Percentiles rank a stretch among this genome's conserved stretches.
Evolutionary conservation across 2,329 filamentous ascomycete genomes (phyloP).

Genomic region (Proliferodiscus dingleyae): DNA sequence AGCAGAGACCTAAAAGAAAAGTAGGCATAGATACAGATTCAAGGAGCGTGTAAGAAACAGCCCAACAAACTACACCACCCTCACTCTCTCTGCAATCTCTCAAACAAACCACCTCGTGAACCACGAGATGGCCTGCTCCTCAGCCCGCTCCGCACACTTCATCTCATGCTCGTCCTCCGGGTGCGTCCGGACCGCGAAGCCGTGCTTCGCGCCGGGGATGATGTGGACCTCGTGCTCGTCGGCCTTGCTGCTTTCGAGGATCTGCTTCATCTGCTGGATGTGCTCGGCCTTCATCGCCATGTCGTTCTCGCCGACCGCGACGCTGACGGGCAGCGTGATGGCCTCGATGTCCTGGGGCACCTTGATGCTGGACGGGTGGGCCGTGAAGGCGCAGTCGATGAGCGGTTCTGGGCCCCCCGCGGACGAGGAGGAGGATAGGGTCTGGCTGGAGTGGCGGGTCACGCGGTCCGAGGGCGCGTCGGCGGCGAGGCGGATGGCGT

Average conservation of each 20-base stretch:
- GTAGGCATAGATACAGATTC: no score
- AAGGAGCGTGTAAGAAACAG: no score
- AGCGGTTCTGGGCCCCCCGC: conserved; percentile 33
- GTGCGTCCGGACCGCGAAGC: conserved; percentile 36
- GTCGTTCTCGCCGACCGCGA: conserved; percentile 44
- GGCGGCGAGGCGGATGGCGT: conserved; percentile 44
- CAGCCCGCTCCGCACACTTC: conserved; percentile 30
- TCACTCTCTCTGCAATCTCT: not conserved
- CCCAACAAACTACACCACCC: no score
- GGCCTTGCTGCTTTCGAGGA: conserved; percentile 28
- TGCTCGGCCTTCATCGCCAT: conserved; percentile 31
- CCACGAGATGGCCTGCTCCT: conserved; percentile 36
- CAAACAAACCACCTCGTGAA: conserved; percentile 25
- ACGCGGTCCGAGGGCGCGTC: conserved; percentile 29
- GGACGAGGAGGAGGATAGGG: conserved; percentile 4
- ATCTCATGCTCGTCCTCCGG: conserved; percentile 31
- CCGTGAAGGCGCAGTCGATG: conserved; percentile 48
- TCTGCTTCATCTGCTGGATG: conserved; percentile 23
- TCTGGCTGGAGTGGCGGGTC: conserved; percentile 6
- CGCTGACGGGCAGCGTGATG: conserved; percentile 40
- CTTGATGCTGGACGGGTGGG: conserved; percentile 46
- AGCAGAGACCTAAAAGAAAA: no score
- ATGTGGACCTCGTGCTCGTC: conserved; percentile 29
- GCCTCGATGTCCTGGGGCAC: conserved; percentile 43
- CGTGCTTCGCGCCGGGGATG: conserved; percentile 36